phyloP scores from a whole-genome alignment of 371 early-diverging fungal genomes.

The Mortierella sp. region DNA sequence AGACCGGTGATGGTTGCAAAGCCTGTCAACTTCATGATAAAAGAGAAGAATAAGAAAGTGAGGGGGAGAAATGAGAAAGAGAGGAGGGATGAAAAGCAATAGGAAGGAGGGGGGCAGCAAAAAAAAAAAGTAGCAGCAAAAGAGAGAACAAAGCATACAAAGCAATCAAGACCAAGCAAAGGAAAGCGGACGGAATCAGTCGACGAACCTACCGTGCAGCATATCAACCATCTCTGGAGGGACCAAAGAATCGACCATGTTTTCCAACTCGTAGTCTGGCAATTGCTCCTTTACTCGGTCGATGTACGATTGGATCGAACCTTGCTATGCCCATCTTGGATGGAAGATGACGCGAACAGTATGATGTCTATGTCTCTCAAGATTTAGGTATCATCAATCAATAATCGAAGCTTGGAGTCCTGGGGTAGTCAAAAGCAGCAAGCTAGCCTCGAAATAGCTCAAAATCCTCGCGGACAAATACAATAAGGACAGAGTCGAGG shows the following conservation, averaged over 20 bases:
- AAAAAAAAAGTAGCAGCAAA: no score
- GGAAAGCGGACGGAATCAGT: no score
- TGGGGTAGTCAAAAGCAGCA: neutral
- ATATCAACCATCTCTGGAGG: constrained; percentile 5
- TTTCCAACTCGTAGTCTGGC: constrained; percentile 7
- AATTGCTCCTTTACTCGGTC: constrained; percentile 12
- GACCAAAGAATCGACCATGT: constrained; percentile 15
- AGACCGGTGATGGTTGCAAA: no score
- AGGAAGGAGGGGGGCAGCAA: no score
- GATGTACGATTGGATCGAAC: constrained; percentile 7
- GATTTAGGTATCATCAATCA: constrained; percentile 25
- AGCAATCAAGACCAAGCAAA: no score
- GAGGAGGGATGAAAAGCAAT: no score
- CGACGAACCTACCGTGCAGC: no score
- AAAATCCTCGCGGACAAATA: constrained; percentile 12
- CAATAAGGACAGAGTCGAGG: neutral
- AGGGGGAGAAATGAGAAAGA: no score
- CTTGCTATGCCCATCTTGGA: constrained; percentile 1
- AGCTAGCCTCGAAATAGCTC: constrained; percentile 2
- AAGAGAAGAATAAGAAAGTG: no score
- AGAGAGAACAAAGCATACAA: no score
- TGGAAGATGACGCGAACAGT: no score
- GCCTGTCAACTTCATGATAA: no score
- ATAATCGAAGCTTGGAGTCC: constrained; percentile 2
- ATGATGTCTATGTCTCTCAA: constrained; percentile 20